Evolutionary conservation across 2,329 filamentous ascomycete species (phyloP), one percentile per base, ranked within the genome.

Genomic region (Westerdykella sp.): DNA sequence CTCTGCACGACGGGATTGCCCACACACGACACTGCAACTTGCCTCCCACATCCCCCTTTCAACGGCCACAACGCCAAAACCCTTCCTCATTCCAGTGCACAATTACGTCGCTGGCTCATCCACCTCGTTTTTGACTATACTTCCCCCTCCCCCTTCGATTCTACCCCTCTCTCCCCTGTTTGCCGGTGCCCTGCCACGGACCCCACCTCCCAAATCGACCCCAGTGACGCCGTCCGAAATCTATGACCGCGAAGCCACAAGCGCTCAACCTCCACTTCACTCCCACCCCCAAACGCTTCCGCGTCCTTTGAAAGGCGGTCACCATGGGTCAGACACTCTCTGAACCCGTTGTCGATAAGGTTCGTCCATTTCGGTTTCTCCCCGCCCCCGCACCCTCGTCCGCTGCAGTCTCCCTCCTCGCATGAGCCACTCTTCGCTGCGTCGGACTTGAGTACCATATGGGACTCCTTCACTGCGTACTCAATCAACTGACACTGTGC

Each of bases 321-420:
- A 63, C 36, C 40, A 98, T 98, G 93, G 93, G 93, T 80, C 93
- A 98, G 79, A 98, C 93, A 72, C 84, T 98, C 67, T 97, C 91
- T 65, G 93, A 98, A 78, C 93, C 93, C 64, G 90, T 98, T 65
- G 86, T 95, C 70, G 93, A 97, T 69, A 98, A 98, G 90, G 93
- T 98, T 79, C 69, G 80, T 71, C 40, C 44, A 9, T 41, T 42
- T 40, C 53, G 48, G 52, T 54, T 44, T 47, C 39, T 45, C 56
- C 57, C 58, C 59, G 51, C 54, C 56, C 64, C 57, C 58, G 57
- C 61, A 56, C 52, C 45, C 10, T 35, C n/a, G 47, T 47, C 47
- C 48, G 42, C 47, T 45, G 42, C 49, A 37, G 44, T 46, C 18
- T 42, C 39, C 44, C 40, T 37, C 46, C 40, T 37, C 46, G 31